These are phyloP conservation scores for Aspergillus diversus DNA, from an alignment of 495 filamentous ascomycete species.

Conservation along the genomic window DNA sequence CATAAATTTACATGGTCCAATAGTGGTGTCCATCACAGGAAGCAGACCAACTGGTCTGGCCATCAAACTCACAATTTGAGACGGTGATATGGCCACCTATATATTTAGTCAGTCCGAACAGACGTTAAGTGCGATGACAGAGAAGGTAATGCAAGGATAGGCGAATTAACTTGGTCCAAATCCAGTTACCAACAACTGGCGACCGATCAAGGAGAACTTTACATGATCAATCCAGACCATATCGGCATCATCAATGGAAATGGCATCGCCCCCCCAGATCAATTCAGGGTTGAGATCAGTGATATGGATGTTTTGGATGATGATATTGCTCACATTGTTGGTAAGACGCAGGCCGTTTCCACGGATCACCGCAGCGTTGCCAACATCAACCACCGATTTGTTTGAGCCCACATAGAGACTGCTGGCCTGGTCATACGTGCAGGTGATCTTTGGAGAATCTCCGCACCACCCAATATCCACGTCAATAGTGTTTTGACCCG, in stretches of 20 bases:
- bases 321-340: slow-evolving; percentile 45
- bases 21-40: background rate
- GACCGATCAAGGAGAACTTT: slow-evolving; percentile 35
- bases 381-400: slow-evolving; percentile 44
- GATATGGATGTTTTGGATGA: slow-evolving; percentile 50
- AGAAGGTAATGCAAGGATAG: background rate
- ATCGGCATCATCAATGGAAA: slow-evolving; percentile 36
- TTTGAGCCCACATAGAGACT: slow-evolving; percentile 41
- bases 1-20: background rate
- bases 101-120: background rate
- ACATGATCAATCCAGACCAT: slow-evolving; percentile 47
- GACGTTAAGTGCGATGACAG: too few species aligned
- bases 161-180: slow-evolving; percentile 28
- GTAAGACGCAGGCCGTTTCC: slow-evolving; percentile 44
- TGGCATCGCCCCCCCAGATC: slow-evolving; percentile 47
- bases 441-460: slow-evolving; percentile 30
- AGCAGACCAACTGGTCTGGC: background rate
- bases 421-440: slow-evolving; percentile 43
- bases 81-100: background rate
- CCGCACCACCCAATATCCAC: slow-evolving; percentile 36
- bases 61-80: background rate
- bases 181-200: slow-evolving; percentile 36
- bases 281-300: slow-evolving; percentile 48
- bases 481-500: slow-evolving; percentile 34
- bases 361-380: slow-evolving; percentile 40